These are phyloP conservation scores for Apiospora phragmitis DNA, from an alignment of 2,329 filamentous ascomycete species.

Conservation along the genomic window DNA sequence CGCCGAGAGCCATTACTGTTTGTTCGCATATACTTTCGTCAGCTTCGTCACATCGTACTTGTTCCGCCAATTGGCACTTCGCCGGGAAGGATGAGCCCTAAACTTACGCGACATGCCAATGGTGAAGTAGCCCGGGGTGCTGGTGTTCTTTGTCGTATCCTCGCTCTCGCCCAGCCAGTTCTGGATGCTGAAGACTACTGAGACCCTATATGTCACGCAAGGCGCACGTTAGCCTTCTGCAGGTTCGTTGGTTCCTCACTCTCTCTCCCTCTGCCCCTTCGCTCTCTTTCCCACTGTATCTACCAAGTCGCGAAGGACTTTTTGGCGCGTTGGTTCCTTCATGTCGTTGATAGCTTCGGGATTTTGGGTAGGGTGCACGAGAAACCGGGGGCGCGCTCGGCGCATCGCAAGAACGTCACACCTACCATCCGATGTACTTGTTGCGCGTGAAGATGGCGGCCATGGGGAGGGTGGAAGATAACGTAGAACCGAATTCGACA, in stretches of 20 bases:
- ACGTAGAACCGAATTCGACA: slow-evolving; percentile 71
- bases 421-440: slow-evolving; percentile 71
- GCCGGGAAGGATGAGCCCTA: not conserved
- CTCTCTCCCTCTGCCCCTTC: slow-evolving; percentile 3
- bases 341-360: not conserved
- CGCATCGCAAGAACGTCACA: slow-evolving; percentile 15
- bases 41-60: not conserved
- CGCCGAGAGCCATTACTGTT: slow-evolving; percentile 59
- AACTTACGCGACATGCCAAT: slow-evolving; percentile 76
- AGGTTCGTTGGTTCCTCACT: not conserved
- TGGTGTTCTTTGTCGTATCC: slow-evolving; percentile 61
- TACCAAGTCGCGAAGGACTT: not conserved
- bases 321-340: not conserved
- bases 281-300: not conserved
- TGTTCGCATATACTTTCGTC: not conserved
- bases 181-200: slow-evolving; percentile 73
- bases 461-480: slow-evolving; percentile 85
- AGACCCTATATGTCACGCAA: slow-evolving; percentile 55
- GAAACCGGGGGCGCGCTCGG: not conserved
- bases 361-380: not conserved
- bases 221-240: not conserved
- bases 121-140: slow-evolving; percentile 71
- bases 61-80: too few species aligned
- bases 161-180: slow-evolving; percentile 76
- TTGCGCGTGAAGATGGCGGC: slow-evolving; percentile 93